Conservation (phyloP, 2,329 filamentous ascomycete genomes). For the Elsinoe perseae region DNA sequence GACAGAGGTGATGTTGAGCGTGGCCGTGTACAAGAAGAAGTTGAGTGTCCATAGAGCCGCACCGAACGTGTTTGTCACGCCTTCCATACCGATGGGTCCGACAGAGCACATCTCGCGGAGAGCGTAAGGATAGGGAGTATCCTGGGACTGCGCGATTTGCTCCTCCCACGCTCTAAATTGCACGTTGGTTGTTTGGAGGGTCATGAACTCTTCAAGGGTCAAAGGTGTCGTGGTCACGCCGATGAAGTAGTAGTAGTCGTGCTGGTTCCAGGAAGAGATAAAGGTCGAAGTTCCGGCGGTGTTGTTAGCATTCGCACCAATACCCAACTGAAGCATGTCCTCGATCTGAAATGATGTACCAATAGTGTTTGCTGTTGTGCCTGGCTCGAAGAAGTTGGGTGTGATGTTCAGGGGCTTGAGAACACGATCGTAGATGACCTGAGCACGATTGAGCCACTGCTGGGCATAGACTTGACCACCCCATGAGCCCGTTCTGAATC, state of each 20-base stretch:
- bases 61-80: constrained; percentile 43
- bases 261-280: constrained; percentile 44
- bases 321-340: constrained; percentile 35
- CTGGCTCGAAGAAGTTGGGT: constrained; percentile 43
- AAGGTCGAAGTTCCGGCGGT: constrained; percentile 25
- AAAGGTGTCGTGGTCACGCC: constrained; percentile 39
- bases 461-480: constrained; percentile 37
- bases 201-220: constrained; percentile 40
- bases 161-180: constrained; percentile 43
- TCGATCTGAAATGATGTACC: constrained; percentile 43
- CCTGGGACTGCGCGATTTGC: constrained; percentile 37
- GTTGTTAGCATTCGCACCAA: constrained; percentile 32
- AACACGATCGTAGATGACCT: constrained; percentile 39
- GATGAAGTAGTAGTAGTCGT: constrained; percentile 49
- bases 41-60: constrained; percentile 47
- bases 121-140: constrained; percentile 41
- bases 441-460: constrained; percentile 41
- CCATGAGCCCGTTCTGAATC: constrained; percentile 40
- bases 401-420: constrained; percentile 35
- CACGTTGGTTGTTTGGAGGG: constrained; percentile 39
- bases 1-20: constrained; percentile 41
- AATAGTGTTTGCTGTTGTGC: constrained; percentile 44
- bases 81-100: constrained; percentile 41
- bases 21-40: constrained; percentile 45
- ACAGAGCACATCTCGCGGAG: constrained; percentile 47